Conservation (phyloP, 1,284 basidiomycete species). For the Melampsora americana region DNA sequence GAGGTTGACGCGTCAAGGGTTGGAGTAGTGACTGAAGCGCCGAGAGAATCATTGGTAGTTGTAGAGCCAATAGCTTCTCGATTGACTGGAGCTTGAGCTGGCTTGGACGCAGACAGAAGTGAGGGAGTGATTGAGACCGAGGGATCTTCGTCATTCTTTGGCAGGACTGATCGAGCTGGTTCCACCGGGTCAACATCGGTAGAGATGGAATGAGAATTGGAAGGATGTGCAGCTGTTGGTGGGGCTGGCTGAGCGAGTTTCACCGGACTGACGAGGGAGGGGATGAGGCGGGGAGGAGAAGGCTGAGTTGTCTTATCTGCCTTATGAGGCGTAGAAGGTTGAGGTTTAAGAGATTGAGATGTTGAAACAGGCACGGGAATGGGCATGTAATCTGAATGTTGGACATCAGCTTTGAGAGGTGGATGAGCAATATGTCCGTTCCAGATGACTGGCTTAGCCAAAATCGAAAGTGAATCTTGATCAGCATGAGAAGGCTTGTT, state of each 20-base stretch:
- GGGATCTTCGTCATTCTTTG: neutral
- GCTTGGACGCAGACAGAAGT: neutral
- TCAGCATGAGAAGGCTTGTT: neutral
- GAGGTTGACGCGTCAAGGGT: neutral
- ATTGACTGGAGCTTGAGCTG: conserved; percentile 1
- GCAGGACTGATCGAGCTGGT: neutral
- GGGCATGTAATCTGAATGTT: neutral
- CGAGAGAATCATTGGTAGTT: neutral
- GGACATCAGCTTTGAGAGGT: neutral
- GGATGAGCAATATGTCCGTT: neutral
- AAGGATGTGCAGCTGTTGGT: neutral
- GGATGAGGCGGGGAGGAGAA: neutral
- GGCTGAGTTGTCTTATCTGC: neutral
- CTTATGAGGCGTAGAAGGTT: neutral
- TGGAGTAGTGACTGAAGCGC: neutral
- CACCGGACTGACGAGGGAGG: neutral
- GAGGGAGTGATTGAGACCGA: neutral
- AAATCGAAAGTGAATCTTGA: neutral
- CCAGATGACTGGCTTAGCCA: conserved; percentile 1
- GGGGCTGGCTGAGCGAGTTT: neutral
- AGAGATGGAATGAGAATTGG: neutral
- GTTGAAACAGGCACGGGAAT: neutral
- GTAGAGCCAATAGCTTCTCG: neutral
- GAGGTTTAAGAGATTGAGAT: neutral
- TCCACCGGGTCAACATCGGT: neutral